These are phyloP conservation scores for Cryptosporidium sp. DNA, from an alignment of 169 alveolate species.

Conservation along the genomic window DNA sequence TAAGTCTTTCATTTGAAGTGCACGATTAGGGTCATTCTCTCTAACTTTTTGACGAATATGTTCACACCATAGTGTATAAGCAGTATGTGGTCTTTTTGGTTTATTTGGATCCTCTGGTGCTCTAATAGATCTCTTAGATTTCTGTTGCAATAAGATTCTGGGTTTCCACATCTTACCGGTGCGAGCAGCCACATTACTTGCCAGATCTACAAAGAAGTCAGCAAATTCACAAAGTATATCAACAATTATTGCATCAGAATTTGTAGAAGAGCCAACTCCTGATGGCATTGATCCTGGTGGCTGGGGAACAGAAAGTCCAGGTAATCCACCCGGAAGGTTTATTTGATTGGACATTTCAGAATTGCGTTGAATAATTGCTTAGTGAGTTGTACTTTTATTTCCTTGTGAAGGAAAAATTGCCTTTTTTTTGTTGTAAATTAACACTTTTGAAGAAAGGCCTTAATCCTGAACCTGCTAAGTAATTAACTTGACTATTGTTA, in stretches of 20 bases:
- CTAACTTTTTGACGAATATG: constrained; percentile 74
- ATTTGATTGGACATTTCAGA: constrained; percentile 68
- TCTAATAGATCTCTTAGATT: constrained; percentile 64
- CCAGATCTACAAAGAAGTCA: constrained; percentile 69
- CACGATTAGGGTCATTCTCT: constrained; percentile 74
- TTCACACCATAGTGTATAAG: constrained; percentile 76
- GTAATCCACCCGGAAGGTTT: constrained; percentile 62
- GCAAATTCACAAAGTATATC: constrained; percentile 76
- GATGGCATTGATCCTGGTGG: constrained; percentile 71
- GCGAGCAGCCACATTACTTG: constrained; percentile 76
- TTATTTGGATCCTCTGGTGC: constrained; percentile 71
- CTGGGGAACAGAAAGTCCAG: constrained; percentile 72
- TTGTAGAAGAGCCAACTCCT: constrained; percentile 50
- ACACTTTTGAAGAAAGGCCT: constrained; percentile 29
- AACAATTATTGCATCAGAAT: constrained; percentile 71
- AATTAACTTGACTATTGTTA: constrained; percentile 32
- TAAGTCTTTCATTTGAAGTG: constrained; percentile 73
- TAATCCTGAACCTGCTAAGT: constrained; percentile 30
- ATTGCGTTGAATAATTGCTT: background rate
- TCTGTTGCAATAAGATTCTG: constrained; percentile 60
- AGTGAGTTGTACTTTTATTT: background rate
- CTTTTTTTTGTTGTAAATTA: constrained; percentile 10
- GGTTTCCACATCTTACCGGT: constrained; percentile 76
- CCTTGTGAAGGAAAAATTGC: background rate
- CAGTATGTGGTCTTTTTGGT: constrained; percentile 75